These are phyloP conservation scores for Colletotrichum sp. DNA, from an alignment of 2,329 filamentous ascomycete species.

Conservation along the genomic window DNA sequence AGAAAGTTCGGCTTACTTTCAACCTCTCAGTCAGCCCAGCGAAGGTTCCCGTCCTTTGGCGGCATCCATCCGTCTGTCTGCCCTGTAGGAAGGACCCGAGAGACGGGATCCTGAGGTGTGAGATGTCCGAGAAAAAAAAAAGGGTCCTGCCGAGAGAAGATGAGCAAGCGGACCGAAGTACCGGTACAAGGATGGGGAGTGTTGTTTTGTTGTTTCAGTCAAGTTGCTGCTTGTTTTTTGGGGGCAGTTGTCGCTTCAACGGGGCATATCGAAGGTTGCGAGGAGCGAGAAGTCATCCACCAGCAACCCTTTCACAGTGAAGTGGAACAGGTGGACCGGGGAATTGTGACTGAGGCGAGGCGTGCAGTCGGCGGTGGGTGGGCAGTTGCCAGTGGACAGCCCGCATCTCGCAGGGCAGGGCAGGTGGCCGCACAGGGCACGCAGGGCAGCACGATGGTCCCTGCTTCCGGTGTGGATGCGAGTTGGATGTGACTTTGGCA, in stretches of 20 bases:
- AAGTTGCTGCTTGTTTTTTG: not conserved
- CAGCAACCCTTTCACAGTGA: not conserved
- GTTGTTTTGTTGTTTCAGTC: not conserved
- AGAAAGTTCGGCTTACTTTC: not conserved
- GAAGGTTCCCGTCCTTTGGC: not conserved
- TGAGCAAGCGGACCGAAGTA: not conserved
- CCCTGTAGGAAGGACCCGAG: not conserved
- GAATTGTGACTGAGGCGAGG: not conserved
- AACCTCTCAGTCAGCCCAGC: not conserved
- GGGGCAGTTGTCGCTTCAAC: constrained; percentile 4
- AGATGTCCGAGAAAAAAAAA: not conserved
- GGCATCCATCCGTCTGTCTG: not conserved
- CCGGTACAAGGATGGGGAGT: constrained; percentile 4
- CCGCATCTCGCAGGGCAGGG: not conserved
- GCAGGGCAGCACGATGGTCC: not conserved
- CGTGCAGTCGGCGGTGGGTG: not conserved
- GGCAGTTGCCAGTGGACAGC: not conserved
- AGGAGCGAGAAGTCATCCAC: not conserved
- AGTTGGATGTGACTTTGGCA: not conserved
- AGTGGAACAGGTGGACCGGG: not conserved
- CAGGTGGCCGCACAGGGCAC: not conserved
- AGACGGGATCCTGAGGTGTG: not conserved
- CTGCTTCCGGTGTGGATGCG: not conserved
- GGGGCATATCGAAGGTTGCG: not conserved
- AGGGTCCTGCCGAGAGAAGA: not conserved